These are phyloP conservation scores for Paecilomyces sp. DNA, from an alignment of 2,329 filamentous ascomycete species.

Conservation along the genomic window DNA sequence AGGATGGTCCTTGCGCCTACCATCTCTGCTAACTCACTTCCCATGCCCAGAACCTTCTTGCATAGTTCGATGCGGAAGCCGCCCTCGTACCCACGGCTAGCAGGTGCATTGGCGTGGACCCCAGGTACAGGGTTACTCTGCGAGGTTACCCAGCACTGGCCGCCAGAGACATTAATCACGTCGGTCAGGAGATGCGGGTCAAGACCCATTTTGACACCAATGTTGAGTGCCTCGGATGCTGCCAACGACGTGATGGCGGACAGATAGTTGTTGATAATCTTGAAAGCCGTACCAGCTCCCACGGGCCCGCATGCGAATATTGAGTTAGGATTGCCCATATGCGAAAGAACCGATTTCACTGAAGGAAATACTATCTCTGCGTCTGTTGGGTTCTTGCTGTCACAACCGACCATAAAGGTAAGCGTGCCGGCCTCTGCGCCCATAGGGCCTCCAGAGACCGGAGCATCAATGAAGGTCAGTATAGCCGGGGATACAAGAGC, in stretches of 20 bases:
- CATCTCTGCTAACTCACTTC: conserved; percentile 44
- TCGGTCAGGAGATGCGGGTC: conserved; percentile 19
- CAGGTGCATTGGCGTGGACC: conserved; percentile 34
- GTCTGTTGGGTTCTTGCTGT: background rate
- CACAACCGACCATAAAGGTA: conserved; percentile 49
- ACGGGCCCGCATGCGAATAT: conserved; percentile 22
- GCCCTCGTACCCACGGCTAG: conserved; percentile 30
- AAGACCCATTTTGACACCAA: conserved; percentile 18
- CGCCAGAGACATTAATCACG: conserved; percentile 16
- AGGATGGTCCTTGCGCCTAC: conserved; percentile 44
- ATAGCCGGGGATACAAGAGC: background rate
- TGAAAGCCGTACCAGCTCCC: conserved; percentile 21
- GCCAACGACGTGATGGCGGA: conserved; percentile 17
- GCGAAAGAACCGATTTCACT: conserved; percentile 29
- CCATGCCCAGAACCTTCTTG: conserved; percentile 50
- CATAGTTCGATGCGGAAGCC: conserved; percentile 50
- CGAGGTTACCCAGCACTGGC: conserved; percentile 19
- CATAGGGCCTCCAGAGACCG: conserved; percentile 45
- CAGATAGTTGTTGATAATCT: conserved; percentile 24
- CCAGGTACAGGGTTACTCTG: conserved; percentile 24
- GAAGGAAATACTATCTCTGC: conserved; percentile 33
- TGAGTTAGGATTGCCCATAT: conserved; percentile 43
- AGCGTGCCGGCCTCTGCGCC: conserved; percentile 44
- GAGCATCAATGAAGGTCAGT: conserved; percentile 41
- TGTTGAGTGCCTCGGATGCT: conserved; percentile 19